Conservation (phyloP, 345 rosid genomes). For the Eucalyptus pumila region DNA sequence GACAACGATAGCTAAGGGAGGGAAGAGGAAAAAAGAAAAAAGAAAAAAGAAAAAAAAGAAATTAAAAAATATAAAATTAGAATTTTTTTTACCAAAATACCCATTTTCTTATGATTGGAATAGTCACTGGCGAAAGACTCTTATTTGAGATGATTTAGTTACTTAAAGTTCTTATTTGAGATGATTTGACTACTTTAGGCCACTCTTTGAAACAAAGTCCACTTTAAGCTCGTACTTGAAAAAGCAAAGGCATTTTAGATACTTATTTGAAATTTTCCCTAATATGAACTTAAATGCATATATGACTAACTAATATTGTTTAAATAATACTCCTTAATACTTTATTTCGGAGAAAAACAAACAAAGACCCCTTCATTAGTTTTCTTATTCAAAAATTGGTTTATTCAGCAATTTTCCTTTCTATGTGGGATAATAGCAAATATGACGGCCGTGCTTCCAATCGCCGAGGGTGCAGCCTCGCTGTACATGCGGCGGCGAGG, state of each 20-base stretch:
- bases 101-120: too few species aligned
- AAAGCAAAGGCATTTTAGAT: too few species aligned
- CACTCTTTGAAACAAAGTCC: fast-evolving
- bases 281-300: not conserved
- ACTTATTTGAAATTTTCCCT: too few species aligned
- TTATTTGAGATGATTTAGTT: fast-evolving
- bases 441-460: not conserved
- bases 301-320: not conserved
- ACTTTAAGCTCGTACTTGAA: too few species aligned
- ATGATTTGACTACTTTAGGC: fast-evolving
- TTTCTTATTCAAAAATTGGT: not conserved
- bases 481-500: not conserved
- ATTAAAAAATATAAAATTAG: too few species aligned
- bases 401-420: not conserved
- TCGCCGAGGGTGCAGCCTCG: not conserved
- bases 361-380: not conserved
- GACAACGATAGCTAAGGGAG: fast-evolving
- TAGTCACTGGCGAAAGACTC: fast-evolving
- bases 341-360: not conserved
- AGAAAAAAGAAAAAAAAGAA: fast-evolving
- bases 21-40: fast-evolving
- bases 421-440: not conserved
- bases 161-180: too few species aligned
- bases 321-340: not conserved
- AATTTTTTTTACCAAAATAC: too few species aligned